Evolutionary conservation across 192 early-diverging fungal species (phyloP).

Genomic region (Backusella australiensis): DNA sequence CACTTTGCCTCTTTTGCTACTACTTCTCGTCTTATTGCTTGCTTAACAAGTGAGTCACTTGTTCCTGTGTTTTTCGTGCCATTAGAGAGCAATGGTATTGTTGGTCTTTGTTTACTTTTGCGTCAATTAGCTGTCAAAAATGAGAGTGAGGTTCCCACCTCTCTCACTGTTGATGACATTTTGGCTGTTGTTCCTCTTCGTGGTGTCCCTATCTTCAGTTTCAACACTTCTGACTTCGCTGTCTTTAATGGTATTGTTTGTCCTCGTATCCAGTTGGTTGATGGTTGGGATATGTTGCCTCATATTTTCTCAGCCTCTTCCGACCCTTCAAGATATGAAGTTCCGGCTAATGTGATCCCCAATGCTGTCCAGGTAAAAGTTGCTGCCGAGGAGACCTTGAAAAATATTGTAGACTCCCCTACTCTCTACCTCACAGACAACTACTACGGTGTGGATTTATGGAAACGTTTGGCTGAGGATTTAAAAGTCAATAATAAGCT

Average conservation of each 20-base stretch:
- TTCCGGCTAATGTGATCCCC: neutral
- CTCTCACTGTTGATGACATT: constrained; percentile 22
- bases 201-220: constrained; percentile 26
- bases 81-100: neutral
- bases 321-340: neutral
- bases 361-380: neutral
- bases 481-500: constrained; percentile 35
- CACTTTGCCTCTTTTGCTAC: constrained; percentile 48
- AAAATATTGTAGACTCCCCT: neutral
- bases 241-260: constrained; percentile 5
- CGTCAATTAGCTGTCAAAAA: neutral
- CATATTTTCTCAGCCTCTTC: constrained; percentile 11
- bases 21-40: constrained; percentile 52
- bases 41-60: constrained; percentile 55
- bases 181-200: constrained; percentile 24
- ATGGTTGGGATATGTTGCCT: constrained; percentile 38
- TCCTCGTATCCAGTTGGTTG: constrained; percentile 21
- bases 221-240: constrained; percentile 18
- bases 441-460: constrained; percentile 37
- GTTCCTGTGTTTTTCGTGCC: constrained; percentile 42
- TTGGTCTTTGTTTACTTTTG: constrained; percentile 23
- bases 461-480: constrained; percentile 42
- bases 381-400: neutral
- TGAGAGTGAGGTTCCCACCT: constrained; percentile 1
- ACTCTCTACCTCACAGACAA: constrained; percentile 9